Evolutionary conservation across 208 protist species (phyloP).

Genomic region (Acanthamoeba royreba): DNA sequence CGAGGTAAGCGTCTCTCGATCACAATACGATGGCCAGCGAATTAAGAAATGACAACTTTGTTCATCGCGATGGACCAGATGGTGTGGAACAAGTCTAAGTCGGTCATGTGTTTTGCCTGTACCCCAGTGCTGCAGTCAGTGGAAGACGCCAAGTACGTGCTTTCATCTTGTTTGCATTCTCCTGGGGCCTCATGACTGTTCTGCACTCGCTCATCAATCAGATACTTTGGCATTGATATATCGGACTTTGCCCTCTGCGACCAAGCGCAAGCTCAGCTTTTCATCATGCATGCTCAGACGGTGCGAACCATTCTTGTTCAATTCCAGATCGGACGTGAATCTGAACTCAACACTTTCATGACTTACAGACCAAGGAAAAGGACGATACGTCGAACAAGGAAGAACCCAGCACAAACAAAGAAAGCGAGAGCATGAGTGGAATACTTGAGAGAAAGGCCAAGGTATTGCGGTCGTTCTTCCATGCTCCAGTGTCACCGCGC

Average conservation of each 20-base stretch:
- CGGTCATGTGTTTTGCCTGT: background rate
- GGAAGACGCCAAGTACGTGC: background rate
- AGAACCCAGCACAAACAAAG: background rate
- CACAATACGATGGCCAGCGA: background rate
- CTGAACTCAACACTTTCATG: background rate
- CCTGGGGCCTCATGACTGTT: too few species aligned
- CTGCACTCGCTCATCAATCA: background rate
- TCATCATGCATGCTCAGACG: background rate
- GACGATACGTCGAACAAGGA: background rate
- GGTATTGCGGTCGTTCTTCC: background rate
- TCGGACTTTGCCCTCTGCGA: slow-evolving; percentile 13
- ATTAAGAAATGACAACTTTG: background rate
- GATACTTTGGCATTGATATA: slow-evolving; percentile 10
- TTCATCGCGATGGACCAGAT: background rate
- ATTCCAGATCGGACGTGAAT: background rate
- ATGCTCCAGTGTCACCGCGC: background rate
- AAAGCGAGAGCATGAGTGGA: background rate
- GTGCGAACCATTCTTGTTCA: background rate
- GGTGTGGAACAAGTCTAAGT: background rate
- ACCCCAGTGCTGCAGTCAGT: background rate
- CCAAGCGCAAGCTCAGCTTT: background rate
- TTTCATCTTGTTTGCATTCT: too few species aligned
- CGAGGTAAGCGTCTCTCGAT: background rate
- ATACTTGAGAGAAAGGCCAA: background rate
- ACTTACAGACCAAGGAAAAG: background rate